Evolutionary conservation across 1,284 basidiomycete genomes (phyloP).

Genomic region (Cystobasidium slooffiae): DNA sequence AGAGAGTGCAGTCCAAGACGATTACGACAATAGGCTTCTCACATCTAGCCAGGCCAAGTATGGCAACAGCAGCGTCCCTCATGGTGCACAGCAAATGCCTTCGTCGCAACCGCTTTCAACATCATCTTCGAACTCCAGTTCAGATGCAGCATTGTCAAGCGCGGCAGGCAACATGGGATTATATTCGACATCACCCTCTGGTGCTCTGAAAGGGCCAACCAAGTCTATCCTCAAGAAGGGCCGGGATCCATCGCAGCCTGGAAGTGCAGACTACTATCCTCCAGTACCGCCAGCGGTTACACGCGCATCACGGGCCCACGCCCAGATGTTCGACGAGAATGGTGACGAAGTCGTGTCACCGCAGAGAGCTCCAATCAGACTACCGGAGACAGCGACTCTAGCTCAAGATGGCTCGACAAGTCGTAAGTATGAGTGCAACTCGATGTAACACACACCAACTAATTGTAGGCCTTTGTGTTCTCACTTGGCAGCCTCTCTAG

Average conservation of each 20-base stretch:
- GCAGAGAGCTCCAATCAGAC: conserved; percentile 1
- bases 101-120: conserved; percentile 17
- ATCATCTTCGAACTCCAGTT: conserved; percentile 11
- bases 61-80: neutral
- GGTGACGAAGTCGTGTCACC: conserved; percentile 30
- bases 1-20: conserved; percentile 17
- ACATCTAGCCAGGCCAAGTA: conserved; percentile 34
- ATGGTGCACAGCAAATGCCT: neutral
- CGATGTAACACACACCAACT: neutral
- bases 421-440: neutral
- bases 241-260: conserved; percentile 19
- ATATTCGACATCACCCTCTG: conserved; percentile 32
- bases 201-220: neutral
- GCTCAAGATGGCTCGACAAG: conserved; percentile 9
- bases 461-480: neutral
- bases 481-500: neutral
- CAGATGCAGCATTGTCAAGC: conserved; percentile 8
- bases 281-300: conserved; percentile 37
- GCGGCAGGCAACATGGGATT: conserved; percentile 1
- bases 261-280: conserved; percentile 41
- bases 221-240: conserved; percentile 43
- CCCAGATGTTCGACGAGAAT: conserved; percentile 39
- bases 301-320: conserved; percentile 37
- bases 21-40: conserved; percentile 12
- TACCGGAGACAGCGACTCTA: conserved; percentile 18